Conservation (phyloP, 192 early-diverging fungal species). For the Rhizophagus sp. region DNA sequence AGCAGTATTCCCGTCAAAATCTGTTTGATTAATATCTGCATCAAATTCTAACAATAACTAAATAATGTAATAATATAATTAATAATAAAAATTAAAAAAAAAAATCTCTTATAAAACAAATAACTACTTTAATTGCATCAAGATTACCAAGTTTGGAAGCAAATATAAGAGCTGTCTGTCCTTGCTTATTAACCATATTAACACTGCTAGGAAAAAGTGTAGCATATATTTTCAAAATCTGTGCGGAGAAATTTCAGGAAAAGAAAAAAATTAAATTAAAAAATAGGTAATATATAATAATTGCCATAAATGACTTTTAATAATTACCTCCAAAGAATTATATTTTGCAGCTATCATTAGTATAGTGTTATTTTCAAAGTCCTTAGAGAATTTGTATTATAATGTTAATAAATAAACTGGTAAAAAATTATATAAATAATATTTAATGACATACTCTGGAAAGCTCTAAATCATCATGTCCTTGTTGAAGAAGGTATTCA, state of each 20-base stretch:
- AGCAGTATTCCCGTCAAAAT: constrained; percentile 22
- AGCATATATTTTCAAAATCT: constrained; percentile 26
- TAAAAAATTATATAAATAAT: neutral
- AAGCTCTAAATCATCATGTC: constrained; percentile 18
- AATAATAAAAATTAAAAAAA: neutral
- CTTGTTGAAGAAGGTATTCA: constrained; percentile 17
- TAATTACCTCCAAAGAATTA: constrained; percentile 19
- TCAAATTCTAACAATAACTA: constrained; percentile 18
- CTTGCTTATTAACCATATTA: constrained; percentile 25
- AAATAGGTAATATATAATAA: neutral
- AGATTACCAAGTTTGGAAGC: constrained; percentile 16
- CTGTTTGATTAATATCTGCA: constrained; percentile 30
- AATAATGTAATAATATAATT: neutral
- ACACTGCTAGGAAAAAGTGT: constrained; percentile 12
- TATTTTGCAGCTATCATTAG: constrained; percentile 26
- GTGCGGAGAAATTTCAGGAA: neutral
- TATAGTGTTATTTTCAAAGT: constrained; percentile 30
- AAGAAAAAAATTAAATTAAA: neutral
- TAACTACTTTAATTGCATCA: constrained; percentile 19
- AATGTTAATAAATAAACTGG: no score
- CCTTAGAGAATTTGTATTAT: neutral
- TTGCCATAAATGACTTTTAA: neutral
- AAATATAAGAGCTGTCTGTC: constrained; percentile 30
- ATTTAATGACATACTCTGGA: constrained; percentile 17
- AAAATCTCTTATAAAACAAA: neutral